Percentiles rank a stretch among this genome's conserved stretches.
Conservation (phyloP, 2,329 filamentous ascomycete genomes). For the Elsinoe perseae region DNA sequence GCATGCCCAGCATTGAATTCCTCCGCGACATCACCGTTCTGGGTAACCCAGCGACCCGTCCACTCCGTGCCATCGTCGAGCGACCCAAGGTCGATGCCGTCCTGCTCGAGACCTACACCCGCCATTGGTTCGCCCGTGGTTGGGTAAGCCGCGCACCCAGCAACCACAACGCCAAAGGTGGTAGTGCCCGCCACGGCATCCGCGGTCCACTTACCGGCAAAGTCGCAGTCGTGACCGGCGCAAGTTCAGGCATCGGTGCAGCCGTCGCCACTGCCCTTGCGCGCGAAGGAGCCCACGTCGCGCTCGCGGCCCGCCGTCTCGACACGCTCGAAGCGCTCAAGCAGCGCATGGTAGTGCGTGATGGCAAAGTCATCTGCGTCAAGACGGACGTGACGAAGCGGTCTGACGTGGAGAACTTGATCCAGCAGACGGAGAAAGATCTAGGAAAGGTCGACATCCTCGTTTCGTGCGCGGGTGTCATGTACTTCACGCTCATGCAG, state of each 20-base stretch:
- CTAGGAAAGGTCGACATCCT: constrained; percentile 70
- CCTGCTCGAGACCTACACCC: constrained; percentile 69
- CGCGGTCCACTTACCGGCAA: constrained; percentile 57
- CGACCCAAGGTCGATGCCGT: constrained; percentile 61
- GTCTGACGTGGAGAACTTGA: constrained; percentile 57
- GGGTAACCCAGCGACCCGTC: constrained; percentile 60
- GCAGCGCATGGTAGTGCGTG: constrained; percentile 48
- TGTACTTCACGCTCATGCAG: constrained; percentile 86
- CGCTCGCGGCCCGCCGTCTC: constrained; percentile 61
- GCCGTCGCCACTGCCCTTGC: constrained; percentile 64
- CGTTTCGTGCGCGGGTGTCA: constrained; percentile 73
- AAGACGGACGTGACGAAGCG: constrained; percentile 66
- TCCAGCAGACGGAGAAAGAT: constrained; percentile 50
- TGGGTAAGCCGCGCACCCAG: constrained; percentile 61
- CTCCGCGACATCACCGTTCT: constrained; percentile 64
- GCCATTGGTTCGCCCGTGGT: constrained; percentile 71
- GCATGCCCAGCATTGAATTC: constrained; percentile 70
- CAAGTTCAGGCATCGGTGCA: constrained; percentile 71
- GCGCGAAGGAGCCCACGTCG: constrained; percentile 62
- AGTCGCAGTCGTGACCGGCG: constrained; percentile 70
- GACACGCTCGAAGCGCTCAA: constrained; percentile 63
- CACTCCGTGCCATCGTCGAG: constrained; percentile 51
- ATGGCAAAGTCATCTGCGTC: constrained; percentile 59
- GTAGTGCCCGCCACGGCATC: constrained; percentile 37
- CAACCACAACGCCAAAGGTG: constrained; percentile 40